These are phyloP conservation scores for Yamadazyma phyllophila DNA, from an alignment of 805 yeast genomes.

Conservation along the genomic window DNA sequence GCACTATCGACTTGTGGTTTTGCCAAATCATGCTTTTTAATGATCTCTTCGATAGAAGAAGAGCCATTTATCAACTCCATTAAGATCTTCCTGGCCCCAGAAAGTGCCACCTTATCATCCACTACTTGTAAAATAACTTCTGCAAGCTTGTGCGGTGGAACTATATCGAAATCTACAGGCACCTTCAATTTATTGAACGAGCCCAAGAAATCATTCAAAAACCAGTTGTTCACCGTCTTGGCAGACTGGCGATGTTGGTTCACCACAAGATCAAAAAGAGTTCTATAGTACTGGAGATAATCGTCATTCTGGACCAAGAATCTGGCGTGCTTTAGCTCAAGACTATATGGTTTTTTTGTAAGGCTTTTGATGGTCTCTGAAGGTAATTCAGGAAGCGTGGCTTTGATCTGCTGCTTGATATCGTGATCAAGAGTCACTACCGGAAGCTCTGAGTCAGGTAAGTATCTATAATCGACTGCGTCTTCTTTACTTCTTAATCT, in stretches of 20 bases:
- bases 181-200: conserved; percentile 51
- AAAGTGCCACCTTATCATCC: conserved; percentile 49
- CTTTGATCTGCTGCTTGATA: conserved; percentile 41
- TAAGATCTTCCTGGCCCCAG: conserved; percentile 66
- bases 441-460: conserved; percentile 92
- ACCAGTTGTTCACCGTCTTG: conserved; percentile 67
- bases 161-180: conserved; percentile 24
- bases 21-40: conserved; percentile 53
- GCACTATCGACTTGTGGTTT: conserved; percentile 28
- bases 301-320: conserved; percentile 54
- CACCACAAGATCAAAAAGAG: conserved; percentile 31
- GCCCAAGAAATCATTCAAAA: conserved; percentile 79
- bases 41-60: conserved; percentile 39
- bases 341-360: conserved; percentile 46
- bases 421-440: conserved; percentile 44
- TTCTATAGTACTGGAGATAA: conserved; percentile 52
- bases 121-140: conserved; percentile 55
- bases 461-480: conserved; percentile 83
- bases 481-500: conserved; percentile 75
- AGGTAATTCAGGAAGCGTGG: conserved; percentile 56
- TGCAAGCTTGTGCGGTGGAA: conserved; percentile 46
- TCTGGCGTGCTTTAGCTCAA: conserved; percentile 73
- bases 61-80: conserved; percentile 56
- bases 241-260: conserved; percentile 19
- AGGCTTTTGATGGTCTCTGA: conserved; percentile 53